phyloP scores from a whole-genome alignment of 768 basidiomycete species.

The Suillus alpinus region DNA sequence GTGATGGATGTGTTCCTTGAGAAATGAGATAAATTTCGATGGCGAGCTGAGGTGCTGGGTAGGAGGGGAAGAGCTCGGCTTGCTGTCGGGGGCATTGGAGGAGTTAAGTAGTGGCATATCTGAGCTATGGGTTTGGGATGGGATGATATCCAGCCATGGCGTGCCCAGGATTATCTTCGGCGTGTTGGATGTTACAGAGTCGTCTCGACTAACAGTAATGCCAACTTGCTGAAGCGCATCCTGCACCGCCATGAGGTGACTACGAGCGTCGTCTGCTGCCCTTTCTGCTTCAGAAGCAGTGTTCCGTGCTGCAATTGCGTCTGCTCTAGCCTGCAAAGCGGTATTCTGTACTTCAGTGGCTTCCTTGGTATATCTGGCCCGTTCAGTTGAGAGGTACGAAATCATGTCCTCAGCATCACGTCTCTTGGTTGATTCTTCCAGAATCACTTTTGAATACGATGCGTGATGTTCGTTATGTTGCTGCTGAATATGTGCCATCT shows the following conservation, averaged over 20 bases:
- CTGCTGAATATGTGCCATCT: not conserved
- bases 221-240: constrained; percentile 1
- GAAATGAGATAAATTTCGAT: not conserved
- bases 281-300: constrained; percentile 2
- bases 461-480: not conserved
- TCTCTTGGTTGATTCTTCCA: not conserved
- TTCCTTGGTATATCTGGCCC: not conserved
- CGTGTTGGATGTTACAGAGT: not conserved
- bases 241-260: not conserved
- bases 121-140: not conserved
- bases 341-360: not conserved
- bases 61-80: not conserved
- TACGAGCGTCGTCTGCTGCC: not conserved
- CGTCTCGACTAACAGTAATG: constrained; percentile 1
- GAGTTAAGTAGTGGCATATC: not conserved
- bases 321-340: not conserved
- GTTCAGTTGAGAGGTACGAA: not conserved
- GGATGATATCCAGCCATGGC: constrained; percentile 2
- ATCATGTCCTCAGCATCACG: not conserved
- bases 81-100: not conserved
- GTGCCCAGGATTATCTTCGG: constrained; percentile 2
- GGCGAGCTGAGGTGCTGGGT: not conserved
- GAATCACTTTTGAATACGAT: not conserved
- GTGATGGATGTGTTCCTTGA: not conserved
- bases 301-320: not conserved